Base-by-base conservation (phyloP, 2,329 filamentous ascomycete genomes). In the Hymenoscyphus albidus region DNA sequence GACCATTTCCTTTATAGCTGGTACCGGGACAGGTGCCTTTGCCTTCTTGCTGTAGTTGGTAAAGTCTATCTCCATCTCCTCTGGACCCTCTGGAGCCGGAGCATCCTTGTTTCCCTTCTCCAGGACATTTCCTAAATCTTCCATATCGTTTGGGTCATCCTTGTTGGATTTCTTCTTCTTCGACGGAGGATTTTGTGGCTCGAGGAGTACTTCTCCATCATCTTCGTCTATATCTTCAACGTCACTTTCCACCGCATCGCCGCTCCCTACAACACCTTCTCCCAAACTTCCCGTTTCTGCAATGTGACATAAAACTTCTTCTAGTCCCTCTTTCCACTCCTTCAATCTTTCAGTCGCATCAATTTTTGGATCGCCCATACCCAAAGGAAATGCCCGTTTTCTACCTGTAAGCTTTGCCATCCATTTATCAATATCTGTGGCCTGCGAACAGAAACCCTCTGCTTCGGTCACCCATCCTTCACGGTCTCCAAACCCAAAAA, bases 401-500 rank as follows among this genome's bases (percentile, higher is more conserved):
- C 89, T 85, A 1, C 86, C 89, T 0, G 93, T 97, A 72, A 99
- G 79, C 75, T 93, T 96, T n/a, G 94, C 93, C 90, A 99, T 91
- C 94, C 95, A 98, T 75, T 88, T 93, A 75, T 99, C 94, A 2
- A 96, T 82, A 70, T 97, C 89, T 73, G 89, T 91, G 1, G 94
- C 94, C 75, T 98, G 94, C 67, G 92, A 93, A 75, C 94, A 97
- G 78, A 93, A 99, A 0, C 94, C 94, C 71, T 95, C 91, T 65
- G 89, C 86, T 77, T 97, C 93, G 0, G 89, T 92, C 0, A 93
- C 92, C 94, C 95, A 99, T 64, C 91, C 92, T 75, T 96, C 91
- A 67, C 85, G 87, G 75, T 98, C 94, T 18, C 94, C 94, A 73
- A 97, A 90, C 0, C 95, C 95, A 79, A 98, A 98, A 0, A 98